A percentile compares a stretch with the other conserved stretches of the same genome.
Evolutionary conservation across 2,329 filamentous ascomycete species (phyloP).

Genomic region (Colletotrichum spaethianum): DNA sequence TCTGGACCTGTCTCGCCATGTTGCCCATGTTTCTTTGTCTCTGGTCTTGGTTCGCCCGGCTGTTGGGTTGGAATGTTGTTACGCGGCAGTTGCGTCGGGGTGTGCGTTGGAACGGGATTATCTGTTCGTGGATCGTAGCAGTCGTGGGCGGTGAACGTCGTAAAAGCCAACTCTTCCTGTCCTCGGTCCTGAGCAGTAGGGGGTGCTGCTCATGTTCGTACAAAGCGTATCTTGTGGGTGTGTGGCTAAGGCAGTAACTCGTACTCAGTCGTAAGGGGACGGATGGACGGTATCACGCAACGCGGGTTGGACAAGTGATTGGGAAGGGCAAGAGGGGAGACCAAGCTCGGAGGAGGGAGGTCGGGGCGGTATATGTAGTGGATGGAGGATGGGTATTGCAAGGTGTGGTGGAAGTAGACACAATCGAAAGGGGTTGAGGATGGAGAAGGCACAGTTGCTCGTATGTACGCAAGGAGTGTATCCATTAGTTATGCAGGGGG

Average conservation of each 20-base stretch:
- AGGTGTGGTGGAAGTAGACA: slow-evolving; percentile 8
- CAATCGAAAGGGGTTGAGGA: slow-evolving; percentile 9
- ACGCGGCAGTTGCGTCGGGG: not conserved
- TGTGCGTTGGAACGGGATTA: slow-evolving; percentile 4
- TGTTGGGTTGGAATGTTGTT: slow-evolving; percentile 1
- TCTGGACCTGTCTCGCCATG: slow-evolving; percentile 38
- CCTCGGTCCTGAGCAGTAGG: slow-evolving; percentile 42
- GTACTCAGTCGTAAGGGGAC: slow-evolving; percentile 17
- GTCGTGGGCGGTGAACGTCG: slow-evolving; percentile 32
- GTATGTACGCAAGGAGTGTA: slow-evolving; percentile 2
- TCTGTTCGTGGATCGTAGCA: slow-evolving; percentile 33
- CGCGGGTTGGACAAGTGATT: slow-evolving; percentile 21
- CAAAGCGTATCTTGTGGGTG: slow-evolving; percentile 14
- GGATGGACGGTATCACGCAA: slow-evolving; percentile 20
- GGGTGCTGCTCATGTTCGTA: slow-evolving; percentile 43
- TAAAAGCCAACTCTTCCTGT: slow-evolving; percentile 42
- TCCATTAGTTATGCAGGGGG: slow-evolving; percentile 16
- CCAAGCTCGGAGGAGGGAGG: slow-evolving; percentile 14
- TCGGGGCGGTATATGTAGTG: slow-evolving; percentile 40
- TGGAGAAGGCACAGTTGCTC: not conserved
- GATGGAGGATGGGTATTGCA: slow-evolving; percentile 1
- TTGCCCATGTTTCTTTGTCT: slow-evolving; percentile 37
- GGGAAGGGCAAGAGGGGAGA: not conserved
- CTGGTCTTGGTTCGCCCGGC: not conserved
- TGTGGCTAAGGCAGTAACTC: slow-evolving; percentile 5